phyloP scores from a whole-genome alignment of 176 grass and related monocot genomes.

The Panicum miliaceum region DNA sequence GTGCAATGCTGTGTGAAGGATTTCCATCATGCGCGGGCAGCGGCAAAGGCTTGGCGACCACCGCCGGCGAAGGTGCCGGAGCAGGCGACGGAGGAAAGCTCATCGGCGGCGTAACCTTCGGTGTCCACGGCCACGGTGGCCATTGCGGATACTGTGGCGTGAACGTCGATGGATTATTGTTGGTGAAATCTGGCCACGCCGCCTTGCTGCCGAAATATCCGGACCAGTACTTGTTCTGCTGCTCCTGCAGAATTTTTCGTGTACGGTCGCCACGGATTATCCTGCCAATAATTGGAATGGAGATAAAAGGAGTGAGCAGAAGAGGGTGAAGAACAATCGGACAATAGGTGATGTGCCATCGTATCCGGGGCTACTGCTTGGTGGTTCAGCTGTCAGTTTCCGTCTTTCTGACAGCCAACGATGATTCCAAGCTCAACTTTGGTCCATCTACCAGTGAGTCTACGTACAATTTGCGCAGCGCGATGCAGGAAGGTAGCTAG shows the following conservation, averaged over 20 bases:
- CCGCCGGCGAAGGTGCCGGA: constrained; percentile 26
- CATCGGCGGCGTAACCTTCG: neutral
- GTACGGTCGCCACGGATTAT: neutral
- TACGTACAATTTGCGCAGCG: neutral
- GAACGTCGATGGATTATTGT: neutral
- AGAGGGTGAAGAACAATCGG: neutral
- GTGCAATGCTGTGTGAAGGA: neutral
- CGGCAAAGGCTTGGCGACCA: neutral
- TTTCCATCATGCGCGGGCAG: neutral
- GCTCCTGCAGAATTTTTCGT: constrained; percentile 28
- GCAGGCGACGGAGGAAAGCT: constrained; percentile 8
- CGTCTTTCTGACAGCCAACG: constrained; percentile 48
- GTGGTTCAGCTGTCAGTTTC: constrained; percentile 54
- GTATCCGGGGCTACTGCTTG: constrained; percentile 1
- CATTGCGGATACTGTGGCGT: constrained; percentile 12
- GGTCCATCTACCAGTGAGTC: neutral
- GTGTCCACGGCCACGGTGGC: constrained; percentile 42
- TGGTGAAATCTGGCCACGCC: neutral
- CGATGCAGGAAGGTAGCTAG: neutral
- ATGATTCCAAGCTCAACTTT: constrained; percentile 33
- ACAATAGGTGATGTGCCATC: constrained; percentile 23
- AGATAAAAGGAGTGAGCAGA: constrained; percentile 13
- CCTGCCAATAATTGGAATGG: constrained; percentile 40
- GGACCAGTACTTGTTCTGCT: constrained; percentile 28
- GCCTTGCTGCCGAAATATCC: constrained; percentile 24